phyloP scores from a whole-genome alignment of 148 eudicot genomes.

The Nepenthes mirabilis region DNA sequence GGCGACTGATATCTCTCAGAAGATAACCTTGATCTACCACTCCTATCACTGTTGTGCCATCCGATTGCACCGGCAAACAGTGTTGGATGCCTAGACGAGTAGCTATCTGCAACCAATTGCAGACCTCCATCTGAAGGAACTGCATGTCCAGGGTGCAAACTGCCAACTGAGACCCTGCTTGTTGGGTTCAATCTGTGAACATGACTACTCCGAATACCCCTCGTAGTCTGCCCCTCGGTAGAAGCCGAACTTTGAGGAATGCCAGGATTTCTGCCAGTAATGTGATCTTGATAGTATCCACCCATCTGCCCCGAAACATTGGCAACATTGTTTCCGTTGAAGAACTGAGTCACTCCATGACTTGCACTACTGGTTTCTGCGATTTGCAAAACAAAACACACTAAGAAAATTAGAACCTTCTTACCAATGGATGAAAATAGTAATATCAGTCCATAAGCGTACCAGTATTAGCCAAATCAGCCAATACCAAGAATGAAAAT shows the following conservation, averaged over 20 bases:
- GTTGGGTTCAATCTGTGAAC: conserved; percentile 29
- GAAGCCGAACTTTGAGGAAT: conserved; percentile 27
- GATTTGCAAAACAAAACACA: not conserved
- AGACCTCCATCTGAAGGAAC: conserved; percentile 35
- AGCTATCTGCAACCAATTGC: conserved; percentile 32
- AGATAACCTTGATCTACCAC: conserved; percentile 41
- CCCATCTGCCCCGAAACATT: conserved; percentile 28
- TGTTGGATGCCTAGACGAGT: conserved; percentile 49
- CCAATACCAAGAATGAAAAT: too few species aligned
- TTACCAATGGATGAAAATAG: not conserved
- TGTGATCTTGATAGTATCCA: conserved; percentile 26
- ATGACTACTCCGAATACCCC: conserved; percentile 5
- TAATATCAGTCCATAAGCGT: not conserved
- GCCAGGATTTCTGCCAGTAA: conserved; percentile 24
- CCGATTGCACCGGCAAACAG: conserved; percentile 26
- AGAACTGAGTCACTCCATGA: conserved; percentile 28
- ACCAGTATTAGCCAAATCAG: too few species aligned
- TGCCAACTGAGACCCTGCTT: conserved; percentile 31
- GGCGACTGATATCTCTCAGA: conserved; percentile 46
- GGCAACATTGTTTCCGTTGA: conserved; percentile 23
- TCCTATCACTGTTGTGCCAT: conserved; percentile 55
- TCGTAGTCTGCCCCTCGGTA: conserved; percentile 19
- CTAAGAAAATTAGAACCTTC: not conserved
- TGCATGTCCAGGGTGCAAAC: conserved; percentile 17
- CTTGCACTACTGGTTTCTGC: conserved; percentile 19